These are phyloP conservation scores for Rhodocollybia butyracea DNA, from an alignment of 768 basidiomycete genomes.

Conservation along the genomic window DNA sequence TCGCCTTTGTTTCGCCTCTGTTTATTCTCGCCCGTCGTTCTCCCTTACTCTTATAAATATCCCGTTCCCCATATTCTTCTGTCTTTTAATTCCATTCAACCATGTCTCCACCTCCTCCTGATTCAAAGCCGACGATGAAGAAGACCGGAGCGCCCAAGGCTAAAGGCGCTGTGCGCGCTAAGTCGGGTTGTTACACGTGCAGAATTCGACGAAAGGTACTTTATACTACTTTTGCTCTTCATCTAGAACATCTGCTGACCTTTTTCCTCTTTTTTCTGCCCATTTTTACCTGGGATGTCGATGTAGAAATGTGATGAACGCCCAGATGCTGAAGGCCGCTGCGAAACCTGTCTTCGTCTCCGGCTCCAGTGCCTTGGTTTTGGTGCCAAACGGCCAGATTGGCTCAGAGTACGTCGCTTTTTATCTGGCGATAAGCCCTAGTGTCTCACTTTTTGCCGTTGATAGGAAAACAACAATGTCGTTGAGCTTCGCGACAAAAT, in stretches of 20 bases:
- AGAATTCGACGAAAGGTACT: conserved; percentile 80
- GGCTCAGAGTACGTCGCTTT: conserved; percentile 63
- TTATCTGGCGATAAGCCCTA: background rate
- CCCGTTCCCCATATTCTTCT: conserved; percentile 19
- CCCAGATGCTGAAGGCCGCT: conserved; percentile 55
- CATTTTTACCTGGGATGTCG: conserved; percentile 13
- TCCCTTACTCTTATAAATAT: conserved; percentile 8
- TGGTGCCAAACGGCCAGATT: conserved; percentile 81
- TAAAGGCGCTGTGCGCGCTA: conserved; percentile 81
- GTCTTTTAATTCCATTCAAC: conserved; percentile 12
- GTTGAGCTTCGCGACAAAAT: conserved; percentile 71
- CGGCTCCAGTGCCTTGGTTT: conserved; percentile 84
- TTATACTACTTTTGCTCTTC: conserved; percentile 9
- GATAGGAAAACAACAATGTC: conserved; percentile 68
- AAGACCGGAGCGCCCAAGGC: conserved; percentile 60
- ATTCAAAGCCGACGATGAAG: conserved; percentile 35
- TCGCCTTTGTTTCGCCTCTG: conserved; percentile 22
- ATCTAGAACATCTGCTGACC: conserved; percentile 8
- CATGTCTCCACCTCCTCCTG: conserved; percentile 38
- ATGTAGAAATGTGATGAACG: conserved; percentile 83
- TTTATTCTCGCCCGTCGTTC: conserved; percentile 5
- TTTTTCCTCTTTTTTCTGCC: conserved; percentile 13
- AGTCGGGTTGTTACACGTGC: conserved; percentile 89
- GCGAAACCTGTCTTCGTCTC: conserved; percentile 75
- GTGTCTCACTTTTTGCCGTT: conserved; percentile 12